Percentiles rank a stretch among this genome's conserved stretches.
Conservation (phyloP, 177 flowering plant genomes). For the Vitis hybrid region DNA sequence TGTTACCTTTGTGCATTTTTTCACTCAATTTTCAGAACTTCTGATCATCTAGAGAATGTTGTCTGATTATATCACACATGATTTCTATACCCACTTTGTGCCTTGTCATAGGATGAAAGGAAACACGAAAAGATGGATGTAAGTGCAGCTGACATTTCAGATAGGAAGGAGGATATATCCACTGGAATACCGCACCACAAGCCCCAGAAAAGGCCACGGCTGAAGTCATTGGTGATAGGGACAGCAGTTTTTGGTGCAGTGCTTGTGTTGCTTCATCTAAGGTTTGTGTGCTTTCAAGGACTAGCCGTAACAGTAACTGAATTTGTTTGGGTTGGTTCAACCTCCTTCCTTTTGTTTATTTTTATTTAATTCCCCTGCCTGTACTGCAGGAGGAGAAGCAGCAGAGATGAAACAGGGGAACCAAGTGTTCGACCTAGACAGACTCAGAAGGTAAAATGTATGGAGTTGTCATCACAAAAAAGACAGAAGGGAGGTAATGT, state of each 20-base stretch:
- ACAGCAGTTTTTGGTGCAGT: conserved; percentile 44
- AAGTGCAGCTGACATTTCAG: neutral
- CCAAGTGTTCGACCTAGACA: conserved; percentile 9
- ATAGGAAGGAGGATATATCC: neutral
- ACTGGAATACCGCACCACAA: conserved; percentile 12
- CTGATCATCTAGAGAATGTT: neutral
- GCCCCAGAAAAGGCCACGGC: conserved; percentile 18
- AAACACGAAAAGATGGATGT: conserved; percentile 6
- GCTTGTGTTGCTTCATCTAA: conserved; percentile 38
- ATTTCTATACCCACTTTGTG: no score
- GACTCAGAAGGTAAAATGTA: conserved; percentile 3
- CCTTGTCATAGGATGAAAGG: conserved; percentile 14
- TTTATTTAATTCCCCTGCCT: neutral
- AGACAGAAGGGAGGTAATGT: conserved; percentile 12
- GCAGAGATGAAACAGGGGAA: conserved; percentile 14
- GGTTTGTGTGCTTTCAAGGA: conserved; percentile 29
- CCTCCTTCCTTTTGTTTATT: neutral
- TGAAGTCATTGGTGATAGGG: conserved; percentile 49
- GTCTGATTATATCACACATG: neutral
- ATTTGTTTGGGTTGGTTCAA: neutral
- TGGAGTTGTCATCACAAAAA: conserved; percentile 7
- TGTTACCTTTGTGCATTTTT: no score
- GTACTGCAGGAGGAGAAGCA: conserved; percentile 24
- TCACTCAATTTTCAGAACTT: neutral
- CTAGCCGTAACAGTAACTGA: neutral